A percentile compares a stretch with the other conserved stretches of the same genome.
phyloP scores from a whole-genome alignment of 2,329 filamentous ascomycete species.

The Xylaria sp. region DNA sequence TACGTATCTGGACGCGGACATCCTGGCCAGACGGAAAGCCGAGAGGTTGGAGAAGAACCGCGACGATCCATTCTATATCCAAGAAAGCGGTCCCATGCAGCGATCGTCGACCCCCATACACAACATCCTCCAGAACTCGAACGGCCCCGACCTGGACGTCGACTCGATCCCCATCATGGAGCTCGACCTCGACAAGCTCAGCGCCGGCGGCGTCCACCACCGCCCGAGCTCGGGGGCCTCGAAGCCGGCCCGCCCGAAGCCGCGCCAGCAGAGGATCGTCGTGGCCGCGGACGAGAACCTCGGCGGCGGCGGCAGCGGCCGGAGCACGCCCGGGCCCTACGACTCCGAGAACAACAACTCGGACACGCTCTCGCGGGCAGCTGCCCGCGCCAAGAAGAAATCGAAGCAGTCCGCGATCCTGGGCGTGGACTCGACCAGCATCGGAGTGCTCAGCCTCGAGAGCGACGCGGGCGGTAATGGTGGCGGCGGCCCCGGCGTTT shows the following conservation, averaged over 20 bases:
- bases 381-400: conserved; percentile 50
- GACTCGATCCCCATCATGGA: conserved; percentile 97
- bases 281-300: conserved; percentile 77
- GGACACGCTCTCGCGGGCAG: conserved; percentile 50
- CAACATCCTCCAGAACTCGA: conserved; percentile 71
- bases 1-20: conserved; percentile 71
- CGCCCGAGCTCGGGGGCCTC: conserved; percentile 26
- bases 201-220: conserved; percentile 36
- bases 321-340: conserved; percentile 53
- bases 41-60: conserved; percentile 81
- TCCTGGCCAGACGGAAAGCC: conserved; percentile 71
- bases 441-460: conserved; percentile 73
- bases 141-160: conserved; percentile 81
- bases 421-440: conserved; percentile 83
- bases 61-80: conserved; percentile 96
- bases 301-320: conserved; percentile 50
- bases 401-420: conserved; percentile 66
- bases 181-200: conserved; percentile 70
- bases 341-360: conserved; percentile 60
- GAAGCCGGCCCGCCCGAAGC: conserved; percentile 41
- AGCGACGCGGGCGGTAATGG: conserved; percentile 43
- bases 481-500: no score
- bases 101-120: conserved; percentile 77
- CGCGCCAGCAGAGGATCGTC: conserved; percentile 64
- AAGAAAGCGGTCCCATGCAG: conserved; percentile 53